phyloP scores from a whole-genome alignment of 2,329 filamentous ascomycete genomes.

The Xylariaceae sp. region DNA sequence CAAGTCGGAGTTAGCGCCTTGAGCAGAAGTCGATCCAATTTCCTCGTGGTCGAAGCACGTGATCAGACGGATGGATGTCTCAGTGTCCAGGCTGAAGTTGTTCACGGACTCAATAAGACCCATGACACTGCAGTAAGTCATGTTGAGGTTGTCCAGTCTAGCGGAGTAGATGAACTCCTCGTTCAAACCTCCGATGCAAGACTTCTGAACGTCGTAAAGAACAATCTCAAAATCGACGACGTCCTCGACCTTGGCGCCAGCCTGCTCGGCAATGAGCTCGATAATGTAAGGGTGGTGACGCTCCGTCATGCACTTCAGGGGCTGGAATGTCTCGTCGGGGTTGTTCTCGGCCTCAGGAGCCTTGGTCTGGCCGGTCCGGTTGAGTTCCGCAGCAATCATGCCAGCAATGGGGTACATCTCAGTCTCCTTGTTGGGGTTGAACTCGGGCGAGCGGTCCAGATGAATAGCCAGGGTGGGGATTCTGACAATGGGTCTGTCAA shows the following conservation, averaged over 20 bases:
- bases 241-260: conserved; percentile 62
- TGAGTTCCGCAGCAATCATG: conserved; percentile 80
- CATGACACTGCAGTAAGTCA: conserved; percentile 88
- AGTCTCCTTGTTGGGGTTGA: conserved; percentile 94
- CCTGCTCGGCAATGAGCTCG: conserved; percentile 76
- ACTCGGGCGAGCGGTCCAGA: conserved; percentile 77
- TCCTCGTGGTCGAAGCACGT: conserved; percentile 98
- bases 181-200: conserved; percentile 80
- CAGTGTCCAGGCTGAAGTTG: conserved; percentile 61
- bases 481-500: conserved; percentile 82
- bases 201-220: conserved; percentile 93
- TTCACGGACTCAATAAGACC: conserved; percentile 76
- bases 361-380: conserved; percentile 56
- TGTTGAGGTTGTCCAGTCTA: conserved; percentile 91
- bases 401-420: conserved; percentile 93
- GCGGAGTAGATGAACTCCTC: conserved; percentile 95
- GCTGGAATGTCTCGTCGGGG: conserved; percentile 58
- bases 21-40: conserved; percentile 85
- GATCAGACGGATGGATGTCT: conserved; percentile 81
- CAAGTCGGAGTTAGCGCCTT: conserved; percentile 89
- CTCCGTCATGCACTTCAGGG: conserved; percentile 70
- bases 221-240: conserved; percentile 92
- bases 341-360: conserved; percentile 32
- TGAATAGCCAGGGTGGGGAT: conserved; percentile 95
- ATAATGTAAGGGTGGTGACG: conserved; percentile 87